A percentile compares a stretch with the other conserved stretches of the same genome.
Evolutionary conservation across 2,329 filamentous ascomycete species (phyloP).

Genomic region (Clonostachys byssicola): DNA sequence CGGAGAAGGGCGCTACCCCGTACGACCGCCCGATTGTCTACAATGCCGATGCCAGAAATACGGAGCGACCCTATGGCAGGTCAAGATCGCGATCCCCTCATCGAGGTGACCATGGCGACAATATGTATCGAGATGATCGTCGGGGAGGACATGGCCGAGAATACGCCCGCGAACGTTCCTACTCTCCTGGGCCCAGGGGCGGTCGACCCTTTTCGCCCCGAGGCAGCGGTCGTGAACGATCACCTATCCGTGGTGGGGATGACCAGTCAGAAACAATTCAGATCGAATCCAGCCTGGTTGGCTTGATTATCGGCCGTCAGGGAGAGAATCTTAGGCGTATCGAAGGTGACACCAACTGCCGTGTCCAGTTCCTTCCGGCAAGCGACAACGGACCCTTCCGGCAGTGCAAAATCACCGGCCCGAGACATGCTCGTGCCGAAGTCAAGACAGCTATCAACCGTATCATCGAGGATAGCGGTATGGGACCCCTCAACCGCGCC

Average conservation of each 20-base stretch:
- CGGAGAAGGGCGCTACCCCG: constrained; percentile 67
- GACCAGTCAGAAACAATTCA: constrained; percentile 78
- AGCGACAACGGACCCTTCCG: constrained; percentile 70
- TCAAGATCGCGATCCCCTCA: constrained; percentile 73
- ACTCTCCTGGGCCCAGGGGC: constrained; percentile 59
- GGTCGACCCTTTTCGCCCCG: constrained; percentile 53
- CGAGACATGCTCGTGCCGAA: constrained; percentile 64
- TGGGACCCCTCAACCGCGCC: constrained; percentile 42
- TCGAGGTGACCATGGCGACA: constrained; percentile 71
- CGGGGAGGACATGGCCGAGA: constrained; percentile 49
- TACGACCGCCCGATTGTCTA: constrained; percentile 55
- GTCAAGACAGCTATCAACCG: constrained; percentile 81
- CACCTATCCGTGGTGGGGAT: constrained; percentile 49
- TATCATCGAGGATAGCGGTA: constrained; percentile 75
- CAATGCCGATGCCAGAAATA: constrained; percentile 24
- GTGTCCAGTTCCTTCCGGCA: constrained; percentile 83
- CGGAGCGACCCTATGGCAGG: constrained; percentile 51
- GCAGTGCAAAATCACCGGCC: constrained; percentile 82
- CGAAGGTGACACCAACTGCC: constrained; percentile 75
- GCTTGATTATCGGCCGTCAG: constrained; percentile 84
- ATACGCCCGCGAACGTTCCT: constrained; percentile 65
- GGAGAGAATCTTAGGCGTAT: constrained; percentile 86
- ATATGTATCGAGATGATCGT: constrained; percentile 82
- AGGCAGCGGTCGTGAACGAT: constrained; percentile 51
- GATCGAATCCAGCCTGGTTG: constrained; percentile 83